Percentiles rank a stretch among this genome's conserved stretches.
These are phyloP conservation scores for Parietaria judaica DNA, from an alignment of 306 rosid species.

Conservation along the genomic window DNA sequence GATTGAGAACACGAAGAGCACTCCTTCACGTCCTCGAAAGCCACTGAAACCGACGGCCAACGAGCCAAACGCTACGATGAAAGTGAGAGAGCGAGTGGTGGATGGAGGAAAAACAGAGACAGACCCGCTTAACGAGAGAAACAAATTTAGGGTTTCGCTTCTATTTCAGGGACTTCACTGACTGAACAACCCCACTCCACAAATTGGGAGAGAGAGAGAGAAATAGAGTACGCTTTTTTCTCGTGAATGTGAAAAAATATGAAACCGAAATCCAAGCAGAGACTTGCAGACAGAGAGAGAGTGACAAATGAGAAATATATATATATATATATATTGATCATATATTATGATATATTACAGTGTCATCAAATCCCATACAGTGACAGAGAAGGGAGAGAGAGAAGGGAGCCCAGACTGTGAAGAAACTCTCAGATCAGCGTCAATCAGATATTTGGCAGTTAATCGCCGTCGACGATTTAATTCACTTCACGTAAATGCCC, in stretches of 20 bases:
- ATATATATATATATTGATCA: neutral
- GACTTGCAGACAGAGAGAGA: neutral
- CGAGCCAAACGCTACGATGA: constrained; percentile 10
- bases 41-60: constrained; percentile 6
- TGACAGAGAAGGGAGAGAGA: neutral
- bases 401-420: constrained; percentile 5
- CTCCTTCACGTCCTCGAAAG: constrained; percentile 18
- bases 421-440: constrained; percentile 7
- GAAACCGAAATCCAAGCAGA: neutral
- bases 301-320: neutral
- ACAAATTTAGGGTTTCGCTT: constrained; percentile 5
- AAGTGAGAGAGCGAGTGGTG: neutral
- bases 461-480: constrained; percentile 19
- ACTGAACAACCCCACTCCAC: neutral
- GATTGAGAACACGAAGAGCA: constrained; percentile 10
- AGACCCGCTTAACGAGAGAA: constrained; percentile 14
- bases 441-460: constrained; percentile 18
- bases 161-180: neutral
- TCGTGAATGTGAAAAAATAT: neutral
- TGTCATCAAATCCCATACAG: neutral
- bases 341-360: neutral
- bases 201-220: neutral
- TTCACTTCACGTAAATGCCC: constrained; percentile 2
- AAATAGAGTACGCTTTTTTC: constrained; percentile 7
- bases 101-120: neutral